phyloP scores from a whole-genome alignment of 345 rosid species.

The Aquilaria malaccensis region DNA sequence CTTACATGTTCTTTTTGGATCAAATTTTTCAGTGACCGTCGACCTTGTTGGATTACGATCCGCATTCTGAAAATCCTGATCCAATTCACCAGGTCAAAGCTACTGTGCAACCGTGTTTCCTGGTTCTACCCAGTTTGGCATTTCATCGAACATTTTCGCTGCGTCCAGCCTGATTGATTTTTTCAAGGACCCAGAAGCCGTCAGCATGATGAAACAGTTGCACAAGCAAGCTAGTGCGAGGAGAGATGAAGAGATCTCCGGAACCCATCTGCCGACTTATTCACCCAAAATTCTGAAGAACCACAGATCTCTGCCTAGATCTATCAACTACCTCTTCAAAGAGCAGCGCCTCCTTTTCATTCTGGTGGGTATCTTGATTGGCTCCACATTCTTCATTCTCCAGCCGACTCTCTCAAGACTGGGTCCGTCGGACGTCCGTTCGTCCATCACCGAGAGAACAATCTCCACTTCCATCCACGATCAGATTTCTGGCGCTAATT shows the following conservation, averaged over 20 bases:
- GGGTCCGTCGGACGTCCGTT: slow-evolving; percentile 38
- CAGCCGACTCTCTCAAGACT: slow-evolving; percentile 81
- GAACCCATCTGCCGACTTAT: slow-evolving; percentile 41
- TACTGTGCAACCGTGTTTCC: too few species aligned
- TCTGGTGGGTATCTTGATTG: slow-evolving; percentile 87
- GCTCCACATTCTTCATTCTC: slow-evolving; percentile 88
- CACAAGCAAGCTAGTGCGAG: slow-evolving; percentile 66
- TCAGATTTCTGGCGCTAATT: slow-evolving; percentile 8
- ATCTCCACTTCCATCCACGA: slow-evolving; percentile 6
- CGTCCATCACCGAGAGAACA: slow-evolving; percentile 15
- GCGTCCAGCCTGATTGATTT: too few species aligned
- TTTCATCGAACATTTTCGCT: background rate
- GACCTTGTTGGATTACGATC: too few species aligned
- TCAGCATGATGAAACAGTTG: slow-evolving; percentile 60
- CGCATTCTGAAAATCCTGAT: too few species aligned
- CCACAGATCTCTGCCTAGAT: slow-evolving; percentile 79
- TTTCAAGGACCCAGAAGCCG: background rate
- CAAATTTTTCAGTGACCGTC: too few species aligned
- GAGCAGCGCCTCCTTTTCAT: slow-evolving; percentile 92
- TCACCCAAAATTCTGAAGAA: slow-evolving; percentile 64
- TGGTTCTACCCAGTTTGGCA: background rate
- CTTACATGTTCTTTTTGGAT: too few species aligned
- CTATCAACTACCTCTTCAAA: slow-evolving; percentile 72
- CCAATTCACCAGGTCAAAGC: too few species aligned
- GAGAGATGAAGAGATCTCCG: slow-evolving; percentile 55